Evolutionary conservation across 208 protist species (phyloP).

Genomic region (Leishmania mexicana): DNA sequence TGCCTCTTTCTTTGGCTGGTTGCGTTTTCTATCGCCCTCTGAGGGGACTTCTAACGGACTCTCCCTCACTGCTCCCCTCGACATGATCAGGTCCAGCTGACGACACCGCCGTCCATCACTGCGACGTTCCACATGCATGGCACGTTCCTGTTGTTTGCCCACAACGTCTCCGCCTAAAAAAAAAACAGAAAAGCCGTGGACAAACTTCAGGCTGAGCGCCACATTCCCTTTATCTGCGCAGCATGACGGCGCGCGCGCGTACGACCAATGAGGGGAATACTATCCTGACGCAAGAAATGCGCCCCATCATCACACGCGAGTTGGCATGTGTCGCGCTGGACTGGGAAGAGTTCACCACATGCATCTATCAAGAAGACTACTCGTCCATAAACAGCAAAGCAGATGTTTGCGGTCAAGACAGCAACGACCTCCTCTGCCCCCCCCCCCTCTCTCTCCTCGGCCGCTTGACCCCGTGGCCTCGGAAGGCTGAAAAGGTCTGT

Average conservation of each 20-base stretch:
- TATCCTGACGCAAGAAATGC: constrained; percentile 43
- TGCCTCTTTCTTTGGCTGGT: too few species aligned
- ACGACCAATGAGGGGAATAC: constrained; percentile 31
- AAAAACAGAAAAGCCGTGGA: constrained; percentile 30
- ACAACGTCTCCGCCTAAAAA: constrained; percentile 33
- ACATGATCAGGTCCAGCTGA: neutral
- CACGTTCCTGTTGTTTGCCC: constrained; percentile 41
- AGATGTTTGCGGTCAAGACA: constrained; percentile 36
- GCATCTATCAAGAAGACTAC: constrained; percentile 42
- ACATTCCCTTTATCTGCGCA: constrained; percentile 48
- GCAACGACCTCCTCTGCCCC: constrained; percentile 37
- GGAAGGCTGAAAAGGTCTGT: constrained; percentile 34
- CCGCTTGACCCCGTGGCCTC: constrained; percentile 29
- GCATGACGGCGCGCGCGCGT: constrained; percentile 48
- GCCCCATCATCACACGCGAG: constrained; percentile 28
- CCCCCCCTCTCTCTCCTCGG: neutral
- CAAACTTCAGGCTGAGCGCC: constrained; percentile 10
- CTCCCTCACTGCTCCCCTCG: neutral
- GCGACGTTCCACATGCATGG: constrained; percentile 62
- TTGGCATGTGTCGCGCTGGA: constrained; percentile 27
- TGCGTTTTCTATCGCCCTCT: too few species aligned
- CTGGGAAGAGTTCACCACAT: constrained; percentile 30
- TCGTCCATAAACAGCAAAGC: constrained; percentile 38
- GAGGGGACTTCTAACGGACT: neutral
- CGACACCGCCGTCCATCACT: constrained; percentile 23